Conservation (phyloP, 2,329 filamentous ascomycete genomes). For the Diaporthe sp. region DNA sequence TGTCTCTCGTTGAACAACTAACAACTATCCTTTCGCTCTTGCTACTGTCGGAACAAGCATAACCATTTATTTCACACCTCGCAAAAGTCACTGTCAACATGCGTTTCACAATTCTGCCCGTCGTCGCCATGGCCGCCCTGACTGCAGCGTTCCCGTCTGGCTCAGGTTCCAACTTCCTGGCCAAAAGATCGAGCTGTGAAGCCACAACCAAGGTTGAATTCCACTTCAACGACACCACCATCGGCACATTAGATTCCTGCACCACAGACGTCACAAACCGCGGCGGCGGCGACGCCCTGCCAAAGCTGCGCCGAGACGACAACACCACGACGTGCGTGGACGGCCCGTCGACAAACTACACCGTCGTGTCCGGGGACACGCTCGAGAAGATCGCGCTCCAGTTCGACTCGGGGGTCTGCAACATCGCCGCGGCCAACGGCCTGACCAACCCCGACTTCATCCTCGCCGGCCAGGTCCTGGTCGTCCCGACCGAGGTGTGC, state of each 20-base stretch:
- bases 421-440: constrained; percentile 18
- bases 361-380: constrained; percentile 18
- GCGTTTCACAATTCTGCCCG: not conserved
- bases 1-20: constrained; percentile 18
- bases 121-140: constrained; percentile 20
- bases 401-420: constrained; percentile 32
- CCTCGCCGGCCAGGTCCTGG: constrained; percentile 8
- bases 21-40: not conserved
- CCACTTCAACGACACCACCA: constrained; percentile 28
- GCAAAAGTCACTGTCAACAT: not conserved
- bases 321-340: constrained; percentile 11
- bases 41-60: not conserved
- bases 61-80: not conserved
- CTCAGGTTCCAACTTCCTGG: not conserved
- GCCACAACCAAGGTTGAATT: not conserved
- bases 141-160: constrained; percentile 7
- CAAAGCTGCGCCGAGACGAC: not conserved
- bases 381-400: constrained; percentile 30
- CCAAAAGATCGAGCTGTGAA: constrained; percentile 4
- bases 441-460: constrained; percentile 23
- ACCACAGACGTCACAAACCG: constrained; percentile 24
- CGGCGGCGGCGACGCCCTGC: not conserved
- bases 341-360: constrained; percentile 17
- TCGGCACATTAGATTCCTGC: constrained; percentile 7
- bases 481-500: constrained; percentile 22